phyloP scores from a whole-genome alignment of 345 rosid genomes.

The Citrus mangshanensis region DNA sequence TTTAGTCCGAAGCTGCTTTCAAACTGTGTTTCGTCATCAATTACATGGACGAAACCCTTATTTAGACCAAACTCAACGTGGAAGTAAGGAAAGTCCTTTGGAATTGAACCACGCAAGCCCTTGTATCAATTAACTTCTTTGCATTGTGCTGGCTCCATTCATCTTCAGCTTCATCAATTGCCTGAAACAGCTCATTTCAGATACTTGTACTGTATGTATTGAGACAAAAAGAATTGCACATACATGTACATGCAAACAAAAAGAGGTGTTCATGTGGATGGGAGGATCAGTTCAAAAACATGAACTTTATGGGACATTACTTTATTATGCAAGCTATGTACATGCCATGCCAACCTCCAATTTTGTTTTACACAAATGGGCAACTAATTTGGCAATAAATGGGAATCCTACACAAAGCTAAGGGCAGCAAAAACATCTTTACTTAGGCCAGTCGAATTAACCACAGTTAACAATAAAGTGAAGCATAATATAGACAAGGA shows the following conservation, averaged over 20 bases:
- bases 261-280: too few relatives aligned
- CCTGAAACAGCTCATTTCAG: constrained; percentile 37
- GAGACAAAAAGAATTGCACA: too few relatives aligned
- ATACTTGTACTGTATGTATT: background rate
- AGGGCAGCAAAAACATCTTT: too few relatives aligned
- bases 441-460: too few relatives aligned
- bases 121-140: constrained; percentile 93
- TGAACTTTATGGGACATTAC: background rate
- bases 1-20: constrained; percentile 78
- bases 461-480: too few relatives aligned
- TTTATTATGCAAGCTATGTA: too few relatives aligned
- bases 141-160: constrained; percentile 99
- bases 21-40: constrained; percentile 86
- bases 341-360: too few relatives aligned
- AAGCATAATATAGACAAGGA: background rate
- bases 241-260: too few relatives aligned
- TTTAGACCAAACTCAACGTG: constrained; percentile 85
- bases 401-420: too few relatives aligned
- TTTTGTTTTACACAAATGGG: too few relatives aligned
- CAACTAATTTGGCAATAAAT: too few relatives aligned
- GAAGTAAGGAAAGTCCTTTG: constrained; percentile 90
- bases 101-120: constrained; percentile 80
- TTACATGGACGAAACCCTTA: constrained; percentile 86
- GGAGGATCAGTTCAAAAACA: too few relatives aligned
- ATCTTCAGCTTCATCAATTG: constrained; percentile 95